phyloP scores from a whole-genome alignment of 805 yeast species.

The Hanseniaspora pseudoguilliermondii region DNA sequence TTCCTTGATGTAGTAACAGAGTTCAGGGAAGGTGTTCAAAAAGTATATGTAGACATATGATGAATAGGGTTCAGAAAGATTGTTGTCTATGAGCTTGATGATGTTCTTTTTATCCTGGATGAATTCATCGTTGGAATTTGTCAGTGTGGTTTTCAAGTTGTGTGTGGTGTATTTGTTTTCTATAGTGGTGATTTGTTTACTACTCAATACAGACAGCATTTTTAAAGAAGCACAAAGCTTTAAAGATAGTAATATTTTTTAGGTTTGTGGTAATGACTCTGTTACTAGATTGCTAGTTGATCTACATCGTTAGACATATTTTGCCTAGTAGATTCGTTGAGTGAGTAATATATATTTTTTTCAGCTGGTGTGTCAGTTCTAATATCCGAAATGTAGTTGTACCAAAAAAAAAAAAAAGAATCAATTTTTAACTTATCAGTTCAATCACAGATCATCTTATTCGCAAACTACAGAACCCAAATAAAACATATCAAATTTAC shows the following conservation, averaged over 20 bases:
- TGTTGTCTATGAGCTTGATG: constrained; percentile 48
- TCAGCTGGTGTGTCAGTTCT: too few relatives aligned
- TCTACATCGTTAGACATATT: too few relatives aligned
- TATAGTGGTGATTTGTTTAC: background rate
- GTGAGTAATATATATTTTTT: too few relatives aligned
- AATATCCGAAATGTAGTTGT: too few relatives aligned
- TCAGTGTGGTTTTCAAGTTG: background rate
- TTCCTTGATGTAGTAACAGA: constrained; percentile 51
- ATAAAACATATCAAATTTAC: too few relatives aligned
- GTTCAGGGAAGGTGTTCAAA: constrained; percentile 78
- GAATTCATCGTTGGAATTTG: background rate
- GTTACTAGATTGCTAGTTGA: too few relatives aligned
- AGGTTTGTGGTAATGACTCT: too few relatives aligned
- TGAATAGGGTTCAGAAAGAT: constrained; percentile 88
- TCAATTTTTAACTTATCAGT: background rate
- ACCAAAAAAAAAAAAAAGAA: background rate
- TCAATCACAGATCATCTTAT: background rate
- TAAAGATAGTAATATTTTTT: too few relatives aligned
- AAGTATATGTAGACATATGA: constrained; percentile 85
- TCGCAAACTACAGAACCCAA: background rate
- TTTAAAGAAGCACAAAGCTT: too few relatives aligned
- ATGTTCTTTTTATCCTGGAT: constrained; percentile 26
- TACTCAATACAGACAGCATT: background rate
- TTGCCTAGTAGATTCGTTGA: too few relatives aligned
- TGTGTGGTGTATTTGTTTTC: background rate